These are phyloP conservation scores for Schizothecium vesticola DNA, from an alignment of 495 filamentous ascomycete species.

Conservation along the genomic window DNA sequence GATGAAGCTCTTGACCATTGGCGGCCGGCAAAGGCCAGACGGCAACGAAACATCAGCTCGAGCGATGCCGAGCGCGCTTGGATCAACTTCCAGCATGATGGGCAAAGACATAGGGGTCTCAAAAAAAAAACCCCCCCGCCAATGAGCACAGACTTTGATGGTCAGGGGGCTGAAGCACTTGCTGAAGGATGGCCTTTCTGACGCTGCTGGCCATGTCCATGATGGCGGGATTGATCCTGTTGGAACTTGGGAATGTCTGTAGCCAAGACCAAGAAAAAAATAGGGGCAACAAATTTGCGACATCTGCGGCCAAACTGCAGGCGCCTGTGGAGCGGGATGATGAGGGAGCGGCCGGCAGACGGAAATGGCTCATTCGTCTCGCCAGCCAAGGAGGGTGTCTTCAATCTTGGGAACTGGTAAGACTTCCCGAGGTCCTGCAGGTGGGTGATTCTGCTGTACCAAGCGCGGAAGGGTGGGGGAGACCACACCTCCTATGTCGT, in stretches of 20 bases:
- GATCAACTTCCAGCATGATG: constrained; percentile 14
- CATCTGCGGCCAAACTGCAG: constrained; percentile 18
- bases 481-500: background rate
- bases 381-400: background rate
- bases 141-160: constrained; percentile 14
- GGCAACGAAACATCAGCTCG: constrained; percentile 17
- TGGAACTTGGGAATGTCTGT: constrained; percentile 1
- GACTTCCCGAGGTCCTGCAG: constrained; percentile 11
- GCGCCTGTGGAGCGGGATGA: constrained; percentile 14
- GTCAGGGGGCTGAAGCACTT: constrained; percentile 11
- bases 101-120: background rate
- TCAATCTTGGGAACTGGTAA: constrained; percentile 6
- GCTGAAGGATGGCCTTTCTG: background rate
- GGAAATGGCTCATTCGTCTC: constrained; percentile 7
- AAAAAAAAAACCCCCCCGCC: constrained; percentile 7
- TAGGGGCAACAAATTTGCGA: constrained; percentile 20
- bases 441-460: background rate
- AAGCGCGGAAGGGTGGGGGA: background rate
- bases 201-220: background rate
- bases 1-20: background rate
- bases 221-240: constrained; percentile 1
- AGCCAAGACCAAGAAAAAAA: constrained; percentile 1
- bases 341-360: constrained; percentile 1
- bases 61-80: constrained; percentile 14
- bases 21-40: constrained; percentile 13